A percentile compares a stretch with the other conserved stretches of the same genome.
These are phyloP conservation scores for Aureobasidium sp. DNA, from an alignment of 2,329 filamentous ascomycete genomes.

Conservation along the genomic window DNA sequence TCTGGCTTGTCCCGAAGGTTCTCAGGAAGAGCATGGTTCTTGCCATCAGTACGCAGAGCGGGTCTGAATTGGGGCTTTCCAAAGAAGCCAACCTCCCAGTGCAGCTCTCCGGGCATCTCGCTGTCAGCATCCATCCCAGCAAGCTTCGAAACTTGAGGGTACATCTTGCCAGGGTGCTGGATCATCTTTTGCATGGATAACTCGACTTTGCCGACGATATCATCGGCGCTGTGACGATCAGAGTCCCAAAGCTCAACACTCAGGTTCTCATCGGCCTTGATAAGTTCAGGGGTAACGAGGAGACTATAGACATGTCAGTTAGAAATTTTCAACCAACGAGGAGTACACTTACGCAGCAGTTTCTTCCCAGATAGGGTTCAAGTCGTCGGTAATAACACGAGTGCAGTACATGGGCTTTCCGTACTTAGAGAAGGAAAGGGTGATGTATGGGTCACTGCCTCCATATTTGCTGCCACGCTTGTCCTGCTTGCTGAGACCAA, in stretches of 20 bases:
- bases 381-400: constrained; percentile 85
- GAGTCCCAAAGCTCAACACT: constrained; percentile 96
- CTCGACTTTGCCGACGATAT: constrained; percentile 91
- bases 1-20: constrained; percentile 64
- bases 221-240: constrained; percentile 83
- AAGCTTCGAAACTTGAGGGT: constrained; percentile 76
- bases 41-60: constrained; percentile 77
- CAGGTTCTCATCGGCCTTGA: constrained; percentile 88
- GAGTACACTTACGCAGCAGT: constrained; percentile 48
- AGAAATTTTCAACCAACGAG: background rate
- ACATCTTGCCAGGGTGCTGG: constrained; percentile 88
- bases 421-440: constrained; percentile 89
- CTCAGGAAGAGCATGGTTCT: constrained; percentile 67
- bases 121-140: constrained; percentile 74
- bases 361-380: constrained; percentile 91
- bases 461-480: constrained; percentile 70
- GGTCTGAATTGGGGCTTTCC: constrained; percentile 81
- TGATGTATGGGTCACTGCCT: constrained; percentile 92
- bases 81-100: constrained; percentile 96
- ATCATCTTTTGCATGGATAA: constrained; percentile 92
- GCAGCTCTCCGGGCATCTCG: constrained; percentile 83
- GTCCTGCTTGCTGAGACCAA: constrained; percentile 87
- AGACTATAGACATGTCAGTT: constrained; percentile 31
- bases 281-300: constrained; percentile 77
- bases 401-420: constrained; percentile 98